phyloP scores from a whole-genome alignment of 805 yeast species.

The Metschnikowia noctiluminum region DNA sequence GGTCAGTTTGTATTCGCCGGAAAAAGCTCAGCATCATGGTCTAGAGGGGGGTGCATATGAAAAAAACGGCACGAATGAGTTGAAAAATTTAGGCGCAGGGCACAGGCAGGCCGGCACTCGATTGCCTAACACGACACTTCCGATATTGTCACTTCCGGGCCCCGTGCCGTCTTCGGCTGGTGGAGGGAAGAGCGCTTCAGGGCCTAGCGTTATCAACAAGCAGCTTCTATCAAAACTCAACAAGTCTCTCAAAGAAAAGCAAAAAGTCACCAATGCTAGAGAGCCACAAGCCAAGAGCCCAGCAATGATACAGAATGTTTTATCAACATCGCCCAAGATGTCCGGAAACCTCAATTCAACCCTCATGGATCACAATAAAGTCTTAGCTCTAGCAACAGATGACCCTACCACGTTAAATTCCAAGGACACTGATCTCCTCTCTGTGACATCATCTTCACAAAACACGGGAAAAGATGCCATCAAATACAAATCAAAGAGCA shows the following conservation, averaged over 20 bases:
- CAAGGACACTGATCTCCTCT: slow-evolving; percentile 3
- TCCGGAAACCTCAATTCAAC: not conserved
- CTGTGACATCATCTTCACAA: slow-evolving; percentile 3
- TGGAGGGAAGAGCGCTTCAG: slow-evolving; percentile 7
- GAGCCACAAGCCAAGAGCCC: slow-evolving; percentile 38
- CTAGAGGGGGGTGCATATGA: not conserved
- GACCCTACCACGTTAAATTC: not conserved
- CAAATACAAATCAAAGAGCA: slow-evolving; percentile 16
- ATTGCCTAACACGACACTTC: not conserved
- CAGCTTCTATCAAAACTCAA: slow-evolving; percentile 39
- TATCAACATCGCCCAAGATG: slow-evolving; percentile 31
- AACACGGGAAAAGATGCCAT: slow-evolving; percentile 9
- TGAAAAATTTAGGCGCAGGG: not conserved
- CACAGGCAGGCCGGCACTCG: not conserved
- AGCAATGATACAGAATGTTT: slow-evolving; percentile 32
- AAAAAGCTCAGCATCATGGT: not conserved
- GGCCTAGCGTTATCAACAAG: slow-evolving; percentile 22
- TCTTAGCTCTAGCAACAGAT: not conserved
- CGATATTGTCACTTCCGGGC: not conserved
- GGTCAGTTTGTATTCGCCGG: slow-evolving; percentile 3
- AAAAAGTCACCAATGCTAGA: slow-evolving; percentile 34
- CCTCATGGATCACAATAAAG: not conserved
- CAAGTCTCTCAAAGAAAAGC: slow-evolving; percentile 42
- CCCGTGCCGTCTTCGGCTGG: not conserved
- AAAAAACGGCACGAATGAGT: not conserved